Conservation (phyloP, 129 eudicot species). For the Glebionis coronaria region DNA sequence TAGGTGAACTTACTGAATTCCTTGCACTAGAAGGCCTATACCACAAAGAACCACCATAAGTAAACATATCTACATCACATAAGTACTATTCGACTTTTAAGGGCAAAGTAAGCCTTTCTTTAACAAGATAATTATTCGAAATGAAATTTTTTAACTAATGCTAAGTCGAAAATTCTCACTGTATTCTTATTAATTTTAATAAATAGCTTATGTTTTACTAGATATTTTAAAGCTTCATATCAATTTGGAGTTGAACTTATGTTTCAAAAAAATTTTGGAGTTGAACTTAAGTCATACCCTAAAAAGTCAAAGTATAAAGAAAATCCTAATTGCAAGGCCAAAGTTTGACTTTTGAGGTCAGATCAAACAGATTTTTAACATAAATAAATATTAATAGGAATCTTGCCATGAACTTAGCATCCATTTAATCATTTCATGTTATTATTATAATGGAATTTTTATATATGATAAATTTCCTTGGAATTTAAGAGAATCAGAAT, state of each 20-base stretch:
- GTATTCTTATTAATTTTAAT: background rate
- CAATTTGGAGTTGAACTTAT: background rate
- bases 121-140: background rate
- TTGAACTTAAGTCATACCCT: constrained; percentile 7
- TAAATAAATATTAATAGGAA: background rate
- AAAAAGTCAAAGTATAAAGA: constrained; percentile 12
- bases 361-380: background rate
- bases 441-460: background rate
- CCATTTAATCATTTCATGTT: background rate
- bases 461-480: background rate
- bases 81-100: constrained; percentile 8
- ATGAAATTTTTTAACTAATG: background rate
- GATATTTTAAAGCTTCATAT: background rate
- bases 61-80: background rate
- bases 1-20: constrained; percentile 94
- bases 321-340: constrained; percentile 9
- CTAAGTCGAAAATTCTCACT: background rate
- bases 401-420: constrained; percentile 8
- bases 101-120: background rate
- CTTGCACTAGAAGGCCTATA: constrained; percentile 98
- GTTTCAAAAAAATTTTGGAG: too few species aligned
- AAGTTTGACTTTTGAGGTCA: constrained; percentile 25
- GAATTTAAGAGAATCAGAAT: constrained; percentile 7
- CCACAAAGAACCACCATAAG: constrained; percentile 12
- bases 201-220: background rate